Conservation (phyloP, 345 rosid genomes). For the Eucalyptus sp. region DNA sequence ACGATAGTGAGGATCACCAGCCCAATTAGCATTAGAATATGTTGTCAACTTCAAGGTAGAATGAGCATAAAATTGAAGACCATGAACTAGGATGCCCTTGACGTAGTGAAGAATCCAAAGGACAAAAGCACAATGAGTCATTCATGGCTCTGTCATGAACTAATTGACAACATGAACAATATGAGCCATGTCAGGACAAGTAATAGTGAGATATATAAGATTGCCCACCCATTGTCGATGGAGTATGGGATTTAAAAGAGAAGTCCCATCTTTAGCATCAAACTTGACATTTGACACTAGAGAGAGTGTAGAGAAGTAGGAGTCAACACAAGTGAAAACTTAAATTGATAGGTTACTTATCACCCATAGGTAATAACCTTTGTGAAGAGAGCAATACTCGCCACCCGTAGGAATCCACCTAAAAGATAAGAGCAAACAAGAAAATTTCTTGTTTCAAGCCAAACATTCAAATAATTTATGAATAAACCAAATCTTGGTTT, state of each 20-base stretch:
- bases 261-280: background rate
- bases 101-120: background rate
- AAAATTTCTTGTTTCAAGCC: background rate
- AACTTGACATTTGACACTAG: background rate
- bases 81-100: background rate
- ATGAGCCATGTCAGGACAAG: background rate
- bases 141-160: background rate
- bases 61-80: background rate
- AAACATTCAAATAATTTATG: no score
- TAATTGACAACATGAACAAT: background rate
- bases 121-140: background rate
- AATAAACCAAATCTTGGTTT: background rate
- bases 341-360: background rate
- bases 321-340: background rate
- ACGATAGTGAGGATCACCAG: rapidly evolving
- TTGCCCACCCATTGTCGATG: background rate
- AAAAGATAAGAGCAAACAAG: no score
- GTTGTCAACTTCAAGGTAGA: background rate
- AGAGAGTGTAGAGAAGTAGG: background rate
- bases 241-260: background rate
- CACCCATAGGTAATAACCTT: background rate
- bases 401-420: background rate
- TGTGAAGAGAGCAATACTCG: background rate
- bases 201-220: background rate
- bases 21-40: background rate